Base-by-base conservation (phyloP, 106 monocot genomes). In the Cymbidium sinense region DNA sequence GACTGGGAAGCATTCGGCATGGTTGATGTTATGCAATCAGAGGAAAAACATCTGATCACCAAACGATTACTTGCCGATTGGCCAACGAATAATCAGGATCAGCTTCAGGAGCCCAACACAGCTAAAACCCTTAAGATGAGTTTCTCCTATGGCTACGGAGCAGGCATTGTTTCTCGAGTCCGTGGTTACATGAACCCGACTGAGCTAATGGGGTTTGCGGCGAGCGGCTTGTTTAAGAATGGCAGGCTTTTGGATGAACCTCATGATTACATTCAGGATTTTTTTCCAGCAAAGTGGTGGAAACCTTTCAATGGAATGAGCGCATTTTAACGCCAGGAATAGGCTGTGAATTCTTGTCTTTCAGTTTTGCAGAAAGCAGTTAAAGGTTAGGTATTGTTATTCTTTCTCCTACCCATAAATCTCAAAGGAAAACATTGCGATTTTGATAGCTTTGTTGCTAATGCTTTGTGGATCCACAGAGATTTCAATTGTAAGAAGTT, bases 1-100 rank as follows among this genome's bases (percentile, higher is more conserved):
- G 95, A 96, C 70, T 96, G 95, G 95, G 95, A 93, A 77, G 85
- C 88, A 76, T 93, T 96, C 55, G 90, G 95, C 70, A 87, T 93
- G 58, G 88, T 64, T 73, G 82, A 76, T 44, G 33, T 81, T 0
- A 75, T 88, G 79, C 47, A 52, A 12, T 76, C 81, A 23, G 72
- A 76, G 20, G 81, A 84, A 9, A 85, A 82, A 1, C 50, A 27
- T 5, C 35, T 67, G 1, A 41, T 31, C 39, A 35, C 75, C 50
- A 82, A 50, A 52, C 79, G 36, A 70, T 3, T 54, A 2, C 31
- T 43, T 12, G 28, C n/a, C 1, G 44, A 44, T n/a, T 67, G 70
- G 70, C 43, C 74, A n/a, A 70, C 29, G 43, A 33, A 17, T 44
- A 18, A 1, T 20, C 28, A 19, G 19, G 72, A 81, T 51, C 77